Conservation (phyloP, 2,329 filamentous ascomycete species). For the Grosmannia clavigera region DNA sequence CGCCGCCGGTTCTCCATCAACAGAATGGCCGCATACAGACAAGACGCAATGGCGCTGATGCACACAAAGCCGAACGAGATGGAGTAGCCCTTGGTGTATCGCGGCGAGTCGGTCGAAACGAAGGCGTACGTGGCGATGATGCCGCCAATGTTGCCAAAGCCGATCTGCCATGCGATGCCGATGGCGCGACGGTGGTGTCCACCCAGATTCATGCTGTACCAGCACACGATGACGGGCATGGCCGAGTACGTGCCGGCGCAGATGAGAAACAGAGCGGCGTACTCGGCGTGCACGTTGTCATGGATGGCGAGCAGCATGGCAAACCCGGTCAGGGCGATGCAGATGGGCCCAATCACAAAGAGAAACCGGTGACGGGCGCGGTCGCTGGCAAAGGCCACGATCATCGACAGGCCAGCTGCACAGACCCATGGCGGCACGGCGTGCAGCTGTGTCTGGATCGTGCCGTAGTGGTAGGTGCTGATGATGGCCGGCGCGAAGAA, state of each 20-base stretch:
- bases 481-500: slow-evolving; percentile 68
- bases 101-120: slow-evolving; percentile 51
- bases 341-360: slow-evolving; percentile 59
- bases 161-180: slow-evolving; percentile 64
- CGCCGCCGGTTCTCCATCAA: slow-evolving; percentile 47
- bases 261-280: slow-evolving; percentile 71
- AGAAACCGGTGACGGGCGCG: slow-evolving; percentile 57
- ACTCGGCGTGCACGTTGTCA: slow-evolving; percentile 54
- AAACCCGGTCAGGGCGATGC: slow-evolving; percentile 61
- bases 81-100: slow-evolving; percentile 60
- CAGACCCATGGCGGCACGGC: slow-evolving; percentile 49
- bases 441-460: slow-evolving; percentile 45
- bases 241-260: slow-evolving; percentile 70
- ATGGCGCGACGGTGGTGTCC: slow-evolving; percentile 60
- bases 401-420: slow-evolving; percentile 69
- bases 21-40: slow-evolving; percentile 47
- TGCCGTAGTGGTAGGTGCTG: slow-evolving; percentile 47
- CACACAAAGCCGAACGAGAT: slow-evolving; percentile 66
- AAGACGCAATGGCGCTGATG: slow-evolving; percentile 50
- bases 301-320: slow-evolving; percentile 62
- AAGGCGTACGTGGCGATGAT: slow-evolving; percentile 67
- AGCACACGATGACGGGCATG: slow-evolving; percentile 80
- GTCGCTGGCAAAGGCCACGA: slow-evolving; percentile 62
- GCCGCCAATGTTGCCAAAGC: slow-evolving; percentile 68
- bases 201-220: slow-evolving; percentile 70